Evolutionary conservation across 163 green algal species (phyloP), one percentile per base, ranked within the genome.

Genomic region (Trebouxia gelatinosa): DNA sequence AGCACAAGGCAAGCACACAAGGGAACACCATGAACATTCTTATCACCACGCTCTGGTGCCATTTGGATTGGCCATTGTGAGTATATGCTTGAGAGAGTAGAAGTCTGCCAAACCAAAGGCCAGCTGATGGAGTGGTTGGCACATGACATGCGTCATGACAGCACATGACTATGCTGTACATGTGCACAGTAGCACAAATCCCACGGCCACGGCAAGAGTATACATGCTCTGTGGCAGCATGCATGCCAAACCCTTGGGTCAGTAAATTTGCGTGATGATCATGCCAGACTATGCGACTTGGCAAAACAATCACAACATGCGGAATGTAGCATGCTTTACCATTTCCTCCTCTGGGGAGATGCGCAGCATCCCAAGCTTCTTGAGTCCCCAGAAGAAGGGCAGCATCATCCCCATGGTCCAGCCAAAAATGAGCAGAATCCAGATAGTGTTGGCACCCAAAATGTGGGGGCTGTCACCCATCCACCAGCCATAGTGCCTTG

Each of bases 301-400:
- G 29, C 29, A 74, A 13, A 7, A 51, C 28, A 29, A 40, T 39
- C 29, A 23, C 70, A 61, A 40, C 43, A 50, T 28, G 29, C n/a
- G n/a, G n/a, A n/a, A n/a, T n/a, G n/a, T 16, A 32, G 1, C 26
- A 37, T 38, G 43, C 31, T 68, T 46, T 31, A 82, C 79, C 23
- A 83, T 59, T 77, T 93, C 87, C 26, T 91, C 87, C 59, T 92
- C 74, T n/a, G 74, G 66, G n/a, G 75, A 82, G 6, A 90, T 50
- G 23, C 78, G 78, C 68, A 93, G 86, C 58, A 87, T 32, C 32
- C 78, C 80, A 34, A 84, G 28, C 57, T 74, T 71, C 43, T 89
- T 87, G 28, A 91, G 79, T 23, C 80, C 37, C 38, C 83, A 90
- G 74, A 92, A 92, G 71, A 93, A 82, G 37, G 77, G 67, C n/a